These are phyloP conservation scores for Ceratocystis colombiana DNA, from an alignment of 2,329 filamentous ascomycete genomes.

Conservation along the genomic window DNA sequence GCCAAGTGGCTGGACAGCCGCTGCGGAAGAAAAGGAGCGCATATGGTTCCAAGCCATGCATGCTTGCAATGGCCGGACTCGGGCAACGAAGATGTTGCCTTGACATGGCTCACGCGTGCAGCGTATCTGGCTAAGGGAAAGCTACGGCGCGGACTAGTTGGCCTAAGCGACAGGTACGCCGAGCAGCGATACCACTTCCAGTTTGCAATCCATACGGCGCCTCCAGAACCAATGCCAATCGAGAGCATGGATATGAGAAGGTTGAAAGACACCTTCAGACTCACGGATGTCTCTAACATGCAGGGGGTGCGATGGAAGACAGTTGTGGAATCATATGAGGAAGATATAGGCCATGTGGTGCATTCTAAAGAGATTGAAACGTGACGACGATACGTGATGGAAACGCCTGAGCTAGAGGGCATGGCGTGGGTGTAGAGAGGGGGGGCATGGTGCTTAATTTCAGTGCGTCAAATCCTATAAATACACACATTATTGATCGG, in stretches of 20 bases:
- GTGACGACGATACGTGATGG: background rate
- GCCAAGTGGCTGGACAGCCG: background rate
- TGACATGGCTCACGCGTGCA: background rate
- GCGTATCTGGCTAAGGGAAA: conserved; percentile 28
- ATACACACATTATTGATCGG: background rate
- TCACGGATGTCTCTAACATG: background rate
- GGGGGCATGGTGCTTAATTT: background rate
- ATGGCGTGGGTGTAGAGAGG: background rate
- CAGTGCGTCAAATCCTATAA: background rate
- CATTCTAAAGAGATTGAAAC: background rate
- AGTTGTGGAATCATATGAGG: background rate
- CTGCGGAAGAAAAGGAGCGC: background rate
- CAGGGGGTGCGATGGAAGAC: background rate
- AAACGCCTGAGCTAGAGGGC: background rate
- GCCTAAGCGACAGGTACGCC: conserved; percentile 43
- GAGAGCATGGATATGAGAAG: background rate
- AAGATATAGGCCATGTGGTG: background rate
- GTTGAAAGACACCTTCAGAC: background rate
- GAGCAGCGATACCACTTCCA: conserved; percentile 33
- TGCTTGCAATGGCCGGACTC: background rate
- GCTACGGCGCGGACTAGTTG: conserved; percentile 41
- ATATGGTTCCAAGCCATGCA: background rate
- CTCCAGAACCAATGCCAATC: background rate
- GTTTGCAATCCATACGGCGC: background rate
- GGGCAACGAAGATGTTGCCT: background rate